Evolutionary conservation across 345 rosid genomes (phyloP), one percentile per base, ranked within the genome.

Genomic region (Ceriops zippeliana): DNA sequence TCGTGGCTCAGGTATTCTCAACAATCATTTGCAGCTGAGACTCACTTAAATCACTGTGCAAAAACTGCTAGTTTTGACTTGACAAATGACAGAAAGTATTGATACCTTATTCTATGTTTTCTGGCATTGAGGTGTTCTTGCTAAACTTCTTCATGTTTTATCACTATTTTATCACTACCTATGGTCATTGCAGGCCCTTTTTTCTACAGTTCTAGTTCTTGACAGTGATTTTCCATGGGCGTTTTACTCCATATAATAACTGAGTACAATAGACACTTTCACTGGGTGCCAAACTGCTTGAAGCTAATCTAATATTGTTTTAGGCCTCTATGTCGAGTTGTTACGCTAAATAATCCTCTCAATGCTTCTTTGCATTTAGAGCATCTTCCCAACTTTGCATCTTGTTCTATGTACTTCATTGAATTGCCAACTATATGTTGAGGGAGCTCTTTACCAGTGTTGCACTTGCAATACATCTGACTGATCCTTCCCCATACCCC

Each of bases 1-100:
- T 90, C 11, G 82, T 87, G 1, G 99, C 96, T 5, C 92, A 95
- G 97, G 97, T 88, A 82, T 17, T 9, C 28, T 49, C 26, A 37
- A 58, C 59, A 24, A 37, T 67, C 26, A 16, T 5, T 63, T 51
- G 61, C 62, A 54, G 20, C 19, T 34, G 46, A 51, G 34, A 4
- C 28, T 26, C 46, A 17, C 32, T 58, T 20, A 20, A 22, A 21
- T 7, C 16, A n/a, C 7, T 4, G 19, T 22, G 20, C 27, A 54
- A 54, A 17, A 54, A 54, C 13, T 24, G 6, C 16, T 42, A 42
- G 49, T 22, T 2, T 56, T 24, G 15, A 8, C 31, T 24, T 27
- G 26, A 27, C 10, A 21, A 56, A 56, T 21, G 24, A 3, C 11
- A 1, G 26, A 15, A 24, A 56, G 59, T 56, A 17, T 54, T 21